These are phyloP conservation scores for Xylaria grammica DNA, from an alignment of 495 filamentous ascomycete genomes.

Conservation along the genomic window DNA sequence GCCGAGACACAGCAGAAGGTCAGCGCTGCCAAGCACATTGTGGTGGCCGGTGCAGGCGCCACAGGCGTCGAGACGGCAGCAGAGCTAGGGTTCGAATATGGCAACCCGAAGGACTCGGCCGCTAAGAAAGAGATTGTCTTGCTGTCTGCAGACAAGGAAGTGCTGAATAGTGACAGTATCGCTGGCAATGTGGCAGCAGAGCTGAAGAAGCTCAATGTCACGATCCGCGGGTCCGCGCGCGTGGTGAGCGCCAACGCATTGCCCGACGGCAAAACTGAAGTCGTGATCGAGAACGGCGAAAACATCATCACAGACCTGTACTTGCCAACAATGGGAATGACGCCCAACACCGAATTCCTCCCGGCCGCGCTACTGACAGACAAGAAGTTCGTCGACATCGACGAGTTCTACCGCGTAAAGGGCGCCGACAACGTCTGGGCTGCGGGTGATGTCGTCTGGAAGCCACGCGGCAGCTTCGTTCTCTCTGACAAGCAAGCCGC, in stretches of 20 bases:
- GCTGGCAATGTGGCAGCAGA: constrained; percentile 41
- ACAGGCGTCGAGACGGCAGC: constrained; percentile 51
- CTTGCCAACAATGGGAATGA: constrained; percentile 64
- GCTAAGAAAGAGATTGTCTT: constrained; percentile 53
- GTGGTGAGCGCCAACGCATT: constrained; percentile 34
- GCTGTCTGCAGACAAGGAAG: constrained; percentile 46
- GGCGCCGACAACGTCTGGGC: constrained; percentile 56
- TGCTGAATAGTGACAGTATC: constrained; percentile 47
- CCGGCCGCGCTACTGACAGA: constrained; percentile 53
- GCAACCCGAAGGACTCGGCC: constrained; percentile 37
- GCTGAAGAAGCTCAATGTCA: constrained; percentile 59
- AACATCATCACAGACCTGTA: constrained; percentile 61
- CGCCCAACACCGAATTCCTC: constrained; percentile 67
- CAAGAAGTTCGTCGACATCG: constrained; percentile 59
- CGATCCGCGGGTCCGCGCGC: constrained; percentile 44
- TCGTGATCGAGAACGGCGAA: constrained; percentile 45
- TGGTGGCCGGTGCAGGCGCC: constrained; percentile 49
- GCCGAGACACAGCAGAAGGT: constrained; percentile 35
- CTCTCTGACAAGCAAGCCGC: constrained; percentile 54
- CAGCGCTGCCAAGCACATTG: constrained; percentile 46
- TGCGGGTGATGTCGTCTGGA: constrained; percentile 55
- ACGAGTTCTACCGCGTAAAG: constrained; percentile 58
- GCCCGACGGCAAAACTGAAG: constrained; percentile 43
- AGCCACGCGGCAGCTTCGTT: constrained; percentile 51
- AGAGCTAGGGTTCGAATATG: constrained; percentile 52